These are phyloP conservation scores for Fusarium sublunatum DNA, from an alignment of 2,329 filamentous ascomycete genomes.

Conservation along the genomic window DNA sequence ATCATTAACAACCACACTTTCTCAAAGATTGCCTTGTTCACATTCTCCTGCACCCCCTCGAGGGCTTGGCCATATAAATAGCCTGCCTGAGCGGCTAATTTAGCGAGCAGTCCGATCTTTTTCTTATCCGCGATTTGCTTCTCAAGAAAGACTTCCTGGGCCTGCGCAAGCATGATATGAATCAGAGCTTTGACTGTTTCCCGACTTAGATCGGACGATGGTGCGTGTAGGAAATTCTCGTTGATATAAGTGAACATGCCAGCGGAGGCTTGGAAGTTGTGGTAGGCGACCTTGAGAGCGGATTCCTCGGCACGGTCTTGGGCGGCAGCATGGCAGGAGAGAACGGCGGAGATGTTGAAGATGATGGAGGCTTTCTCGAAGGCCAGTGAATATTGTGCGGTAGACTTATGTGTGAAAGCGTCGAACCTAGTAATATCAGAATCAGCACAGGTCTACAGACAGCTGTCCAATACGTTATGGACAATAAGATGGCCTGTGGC, in stretches of 20 bases:
- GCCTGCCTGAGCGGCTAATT: conserved; percentile 89
- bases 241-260: conserved; percentile 99
- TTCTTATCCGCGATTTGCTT: conserved; percentile 94
- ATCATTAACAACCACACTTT: conserved; percentile 89
- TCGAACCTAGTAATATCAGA: conserved; percentile 78
- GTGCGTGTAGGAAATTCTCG: conserved; percentile 97
- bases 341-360: conserved; percentile 97
- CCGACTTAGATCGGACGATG: conserved; percentile 92
- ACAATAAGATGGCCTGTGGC: not conserved
- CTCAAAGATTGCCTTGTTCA: conserved; percentile 90
- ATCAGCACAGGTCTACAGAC: conserved; percentile 14
- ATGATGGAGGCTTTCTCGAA: conserved; percentile 99
- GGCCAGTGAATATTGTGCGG: conserved; percentile 93
- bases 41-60: conserved; percentile 93
- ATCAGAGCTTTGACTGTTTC: conserved; percentile 97
- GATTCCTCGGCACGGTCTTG: conserved; percentile 93
- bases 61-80: conserved; percentile 88
- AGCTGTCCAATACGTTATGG: not conserved
- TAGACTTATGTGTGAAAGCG: conserved; percentile 99
- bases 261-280: conserved; percentile 96
- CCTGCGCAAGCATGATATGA: conserved; percentile 91
- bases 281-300: conserved; percentile 94
- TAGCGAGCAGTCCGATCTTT: conserved; percentile 90
- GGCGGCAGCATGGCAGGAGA: conserved; percentile 93
- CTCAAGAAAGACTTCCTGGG: conserved; percentile 96